These are phyloP conservation scores for Gnomoniopsis smithogilvyi DNA, from an alignment of 2,329 filamentous ascomycete genomes.

Conservation along the genomic window DNA sequence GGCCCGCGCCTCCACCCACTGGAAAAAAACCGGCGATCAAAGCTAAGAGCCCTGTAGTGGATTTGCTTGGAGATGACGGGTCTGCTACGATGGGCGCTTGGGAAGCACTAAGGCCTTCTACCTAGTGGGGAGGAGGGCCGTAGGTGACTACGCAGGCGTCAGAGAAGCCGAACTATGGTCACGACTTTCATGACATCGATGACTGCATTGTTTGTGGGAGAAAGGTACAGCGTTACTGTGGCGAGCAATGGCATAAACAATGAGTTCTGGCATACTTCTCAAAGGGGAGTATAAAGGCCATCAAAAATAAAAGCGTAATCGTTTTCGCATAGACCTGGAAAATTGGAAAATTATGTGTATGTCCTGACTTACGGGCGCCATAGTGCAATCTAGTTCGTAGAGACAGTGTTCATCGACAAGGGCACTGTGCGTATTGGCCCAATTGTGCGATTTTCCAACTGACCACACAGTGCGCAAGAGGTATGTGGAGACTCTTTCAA, in stretches of 20 bases:
- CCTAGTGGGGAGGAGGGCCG: background rate
- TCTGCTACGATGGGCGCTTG: slow-evolving; percentile 46
- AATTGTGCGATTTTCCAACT: background rate
- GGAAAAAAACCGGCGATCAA: slow-evolving; percentile 28
- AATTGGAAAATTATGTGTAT: too few relatives aligned
- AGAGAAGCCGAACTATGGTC: background rate
- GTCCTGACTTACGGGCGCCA: too few relatives aligned
- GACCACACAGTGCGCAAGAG: background rate
- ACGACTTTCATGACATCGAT: background rate
- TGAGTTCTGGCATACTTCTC: background rate
- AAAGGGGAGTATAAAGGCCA: background rate
- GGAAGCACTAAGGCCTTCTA: slow-evolving; percentile 51
- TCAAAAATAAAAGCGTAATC: too few relatives aligned
- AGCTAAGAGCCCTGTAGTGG: slow-evolving; percentile 34
- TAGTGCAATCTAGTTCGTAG: too few relatives aligned
- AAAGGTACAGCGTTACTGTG: background rate
- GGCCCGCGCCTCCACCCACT: slow-evolving; percentile 3
- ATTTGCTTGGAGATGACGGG: slow-evolving; percentile 45
- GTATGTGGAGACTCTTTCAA: background rate
- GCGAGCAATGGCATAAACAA: background rate
- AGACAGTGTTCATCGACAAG: too few relatives aligned
- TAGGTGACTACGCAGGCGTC: background rate
- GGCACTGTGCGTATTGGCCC: background rate
- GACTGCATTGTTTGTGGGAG: background rate
- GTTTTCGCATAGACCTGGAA: background rate